Base-by-base conservation (phyloP, 2,329 filamentous ascomycete genomes). In the Alternaria rosae region DNA sequence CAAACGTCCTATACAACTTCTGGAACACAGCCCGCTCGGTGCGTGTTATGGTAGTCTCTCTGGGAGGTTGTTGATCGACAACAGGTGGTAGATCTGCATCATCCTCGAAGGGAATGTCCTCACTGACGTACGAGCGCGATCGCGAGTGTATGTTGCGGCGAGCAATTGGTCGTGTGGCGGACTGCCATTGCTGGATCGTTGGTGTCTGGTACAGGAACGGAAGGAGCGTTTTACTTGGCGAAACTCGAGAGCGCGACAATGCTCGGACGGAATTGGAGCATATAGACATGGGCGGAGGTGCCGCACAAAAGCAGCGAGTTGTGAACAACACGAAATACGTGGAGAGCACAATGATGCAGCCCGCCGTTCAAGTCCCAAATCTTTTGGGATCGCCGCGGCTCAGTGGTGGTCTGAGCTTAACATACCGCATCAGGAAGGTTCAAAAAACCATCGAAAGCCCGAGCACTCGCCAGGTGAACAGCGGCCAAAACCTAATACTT, bases 201-300 rank as follows among this genome's bases (percentile, higher is more conserved):
- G 85, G 82, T 6, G 91, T 93, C 67, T 91, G 89, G 73, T 92
- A 93, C 7, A 93, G 83, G 59, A 93, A 93, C 0, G 90, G 88
- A 5, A 89, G 79, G 13, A 88, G 77, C 7, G 86, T 85, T 60
- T 69, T 75, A 7, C 70, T 47, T 13, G 62, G 54, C 82, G 52
- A 62, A 62, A 56, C 62, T 57, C 58, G 74, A 64, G 61, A 76
- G 67, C 69, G 79, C 70, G 66, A 74, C 53, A 69, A 70, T 70
- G 69, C 71, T 75, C 71, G 76, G 67, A 73, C 30, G 20, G 74
- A 69, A 54, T 59, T 70, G 25, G 68, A 71, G 59, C 70, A 76
- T 66, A 69, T 61, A 72, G 76, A 76, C 76, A 78, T 78, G 48
- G 68, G 65, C 63, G 23, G 35, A 25, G 25, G 26, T 9, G 32